Evolutionary conservation across 139 green algal genomes (phyloP), one percentile per base, ranked within the genome.

Genomic region (Coccomyxa sp.): DNA sequence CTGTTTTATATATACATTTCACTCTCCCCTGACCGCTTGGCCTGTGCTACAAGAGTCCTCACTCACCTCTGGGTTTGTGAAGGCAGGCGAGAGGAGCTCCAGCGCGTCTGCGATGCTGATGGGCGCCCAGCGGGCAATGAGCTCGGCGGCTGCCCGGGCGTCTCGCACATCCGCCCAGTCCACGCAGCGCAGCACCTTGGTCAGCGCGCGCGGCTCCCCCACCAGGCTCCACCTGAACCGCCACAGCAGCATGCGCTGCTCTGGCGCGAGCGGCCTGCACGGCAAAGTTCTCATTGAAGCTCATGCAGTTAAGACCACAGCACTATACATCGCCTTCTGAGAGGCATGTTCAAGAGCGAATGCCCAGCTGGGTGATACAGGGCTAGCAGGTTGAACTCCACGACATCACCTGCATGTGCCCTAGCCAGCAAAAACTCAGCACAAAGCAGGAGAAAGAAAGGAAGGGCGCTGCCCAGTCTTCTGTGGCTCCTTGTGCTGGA

Each of bases 81-180:
- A 98, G 70, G 92, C 89, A 7, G 94, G 93, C 0, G 90, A 96
- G 36, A 99, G 94, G 69, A 99, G 89, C 85, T 98, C 93, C 44
- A 99, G 89, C 2, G 96, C 96, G 41, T 97, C 92, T 0, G 93
- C 94, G 5, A 94, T 88, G 44, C 88, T 90, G 69, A 98, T 93
- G 68, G 91, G 82, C 29, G 87, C 94, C 95, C 96, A 98, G 68
- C 86, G 55, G 8, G 81, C 36, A 91, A 98, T 95, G 71, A 99
- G 89, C 74, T 95, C 90, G 6, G 83, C 84, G 14, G 93, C 93
- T 80, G 97, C 85, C 8, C 79, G 75, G 39, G 88, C 90, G 83
- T 97, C 94, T 55, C 79, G 75, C 12, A 87, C 89, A 71, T 98
- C 95, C n/a, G 86, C 84, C 96, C 95, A 99, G 88, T 99, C 96